Evolutionary conservation across 1,139 yeast species (phyloP), one percentile per base, ranked within the genome.

Genomic region (Suhomyces panamericanus): DNA sequence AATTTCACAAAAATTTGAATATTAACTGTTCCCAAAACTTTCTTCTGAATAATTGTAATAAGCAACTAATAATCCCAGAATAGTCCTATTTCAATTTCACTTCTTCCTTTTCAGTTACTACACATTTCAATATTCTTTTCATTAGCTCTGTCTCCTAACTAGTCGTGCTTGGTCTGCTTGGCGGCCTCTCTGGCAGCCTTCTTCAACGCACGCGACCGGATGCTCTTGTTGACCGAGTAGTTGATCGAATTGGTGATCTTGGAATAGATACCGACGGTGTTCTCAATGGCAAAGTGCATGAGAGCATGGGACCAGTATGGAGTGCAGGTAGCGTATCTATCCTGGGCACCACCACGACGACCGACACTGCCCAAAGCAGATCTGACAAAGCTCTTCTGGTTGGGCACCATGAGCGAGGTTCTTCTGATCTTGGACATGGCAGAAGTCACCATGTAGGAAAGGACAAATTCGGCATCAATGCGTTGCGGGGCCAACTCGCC

Each of bases 291-390:
- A 77, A 88, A 91, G 64, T 93, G 96, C 85, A 91, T 84, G 41
- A 93, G 63, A 1, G 98, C 98, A 68, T 93, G 99, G 3, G 89
- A 66, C 91, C 96, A 90, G 75, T 75, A 95, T 32, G 99, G 99
- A 1, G 98, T 93, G 45, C 73, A 66, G 3, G 98, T 89, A 29
- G 84, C 96, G 57, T 65, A 89, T 56, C 96, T 80, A 49, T 88
- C 96, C 65, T 89, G 96, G 16, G 98, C 95, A 47, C 99, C 99
- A 42, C 83, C 80, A 55, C 96, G 83, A 61, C 89, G 85, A 22
- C 98, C 97, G 44, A 85, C 80, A 41, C 78, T 73, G 39, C 67
- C 68, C 58, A 93, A 76, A 4, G 88, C 78, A 15, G 95, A 69
- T 27, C 70, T 63, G 41, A 93, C 99, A 66, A 95, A 95, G 33